These are phyloP conservation scores for Mangifera indica DNA, from an alignment of 345 rosid species.

Conservation along the genomic window DNA sequence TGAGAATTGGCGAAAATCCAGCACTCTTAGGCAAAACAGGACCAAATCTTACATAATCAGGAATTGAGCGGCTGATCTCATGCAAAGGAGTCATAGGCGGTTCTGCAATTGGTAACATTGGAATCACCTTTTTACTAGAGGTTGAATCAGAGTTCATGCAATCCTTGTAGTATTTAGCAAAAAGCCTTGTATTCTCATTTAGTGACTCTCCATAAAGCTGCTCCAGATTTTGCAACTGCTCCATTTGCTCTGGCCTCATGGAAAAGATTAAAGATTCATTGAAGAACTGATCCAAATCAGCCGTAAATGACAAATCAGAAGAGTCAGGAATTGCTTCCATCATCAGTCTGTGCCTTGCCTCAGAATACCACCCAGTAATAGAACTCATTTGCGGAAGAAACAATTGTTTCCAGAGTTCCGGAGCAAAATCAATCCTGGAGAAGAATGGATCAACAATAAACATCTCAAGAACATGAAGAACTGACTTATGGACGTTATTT, in stretches of 20 bases:
- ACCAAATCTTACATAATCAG: slow-evolving; percentile 61
- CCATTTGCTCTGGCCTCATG: slow-evolving; percentile 61
- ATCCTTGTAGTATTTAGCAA: slow-evolving; percentile 54
- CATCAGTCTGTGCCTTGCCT: slow-evolving; percentile 55
- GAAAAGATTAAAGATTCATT: slow-evolving; percentile 51
- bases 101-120: slow-evolving; percentile 64
- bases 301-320: slow-evolving; percentile 51
- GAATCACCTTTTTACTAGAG: slow-evolving; percentile 42
- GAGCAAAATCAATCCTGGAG: slow-evolving; percentile 61
- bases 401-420: slow-evolving; percentile 60
- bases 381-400: slow-evolving; percentile 68
- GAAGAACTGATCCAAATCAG: slow-evolving; percentile 56
- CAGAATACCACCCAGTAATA: slow-evolving; percentile 64
- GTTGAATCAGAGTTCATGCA: slow-evolving; percentile 44
- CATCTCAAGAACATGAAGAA: slow-evolving; percentile 59
- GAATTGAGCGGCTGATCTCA: slow-evolving; percentile 49
- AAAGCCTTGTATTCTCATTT: slow-evolving; percentile 55
- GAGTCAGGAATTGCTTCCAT: slow-evolving; percentile 60
- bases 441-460: slow-evolving; percentile 65
- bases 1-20: slow-evolving; percentile 40
- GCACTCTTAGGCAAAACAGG: slow-evolving; percentile 59
- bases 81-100: slow-evolving; percentile 66
- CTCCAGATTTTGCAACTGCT: slow-evolving; percentile 52
- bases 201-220: slow-evolving; percentile 54
- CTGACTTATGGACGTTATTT: slow-evolving; percentile 33